Base-by-base conservation (phyloP, 768 basidiomycete species). In the Trametopsis cervina region DNA sequence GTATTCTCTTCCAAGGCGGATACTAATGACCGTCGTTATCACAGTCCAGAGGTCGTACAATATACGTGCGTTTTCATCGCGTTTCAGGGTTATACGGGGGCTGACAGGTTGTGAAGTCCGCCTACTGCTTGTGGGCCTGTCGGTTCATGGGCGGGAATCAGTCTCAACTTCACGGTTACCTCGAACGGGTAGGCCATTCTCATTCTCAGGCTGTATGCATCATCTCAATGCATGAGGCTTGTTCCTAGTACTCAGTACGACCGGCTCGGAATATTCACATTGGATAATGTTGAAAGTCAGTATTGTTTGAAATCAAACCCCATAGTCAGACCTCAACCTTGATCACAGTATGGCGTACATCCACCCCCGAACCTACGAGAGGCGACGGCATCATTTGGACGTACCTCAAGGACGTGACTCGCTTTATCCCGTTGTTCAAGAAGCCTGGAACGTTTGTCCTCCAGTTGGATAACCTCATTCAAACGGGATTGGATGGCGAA, bases 321-420 rank as follows among this genome's bases (percentile, higher is more conserved):
- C 36, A 12, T 21, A 11, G 12, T 21, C 36, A 24, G 10, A n/a
- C 9, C 29, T 21, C 2, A 1, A 40, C 13, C 12, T 9, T 15
- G 7, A 21, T 44, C 6, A 11, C 37, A 85, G 83, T 88, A 42
- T 87, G 86, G 87, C 74, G 87, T 26, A 87, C 83, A 17, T 87
- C 84, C 0, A 89, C 86, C 15, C 81, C 85, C 0, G 86, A 89
- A 61, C 87, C 87, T 0, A 82, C 80, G 0, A 54, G 56, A 15
- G 70, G 75, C 2, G 70, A 77, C 40, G 87, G 85, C 13, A 87
- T 89, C 50, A 80, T 85, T 40, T 89, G 85, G 85, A 86, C 85
- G 0, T 81, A 74, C 48, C 62, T 78, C 54, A 89, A 89, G 60
- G 87, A 89, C 55, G 83, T 83, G 25, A 81, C 85, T 4, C 77